Conservation (phyloP, 306 rosid species). For the Crotalaria pallida region DNA sequence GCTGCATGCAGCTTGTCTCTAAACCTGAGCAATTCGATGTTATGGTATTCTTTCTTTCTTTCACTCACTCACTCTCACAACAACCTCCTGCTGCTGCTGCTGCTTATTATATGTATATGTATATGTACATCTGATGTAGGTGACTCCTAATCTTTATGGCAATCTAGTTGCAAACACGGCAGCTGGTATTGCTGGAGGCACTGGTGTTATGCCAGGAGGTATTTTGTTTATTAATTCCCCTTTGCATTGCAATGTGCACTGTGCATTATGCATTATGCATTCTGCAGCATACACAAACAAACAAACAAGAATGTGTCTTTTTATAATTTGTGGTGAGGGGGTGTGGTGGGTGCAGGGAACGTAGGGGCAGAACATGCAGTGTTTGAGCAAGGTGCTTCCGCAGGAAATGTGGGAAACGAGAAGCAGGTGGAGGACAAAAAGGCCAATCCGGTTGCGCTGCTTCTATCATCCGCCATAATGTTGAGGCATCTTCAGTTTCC, state of each 20-base stretch:
- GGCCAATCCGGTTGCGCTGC: slow-evolving; percentile 79
- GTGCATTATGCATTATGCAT: too few species aligned
- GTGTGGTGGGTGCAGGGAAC: slow-evolving; percentile 38
- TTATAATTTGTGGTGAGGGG: too few species aligned
- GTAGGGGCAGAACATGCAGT: slow-evolving; percentile 79
- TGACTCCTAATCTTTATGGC: slow-evolving; percentile 82
- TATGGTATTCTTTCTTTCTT: slow-evolving; percentile 12
- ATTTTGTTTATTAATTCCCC: too few species aligned
- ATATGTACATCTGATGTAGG: slow-evolving; percentile 19
- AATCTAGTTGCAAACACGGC: slow-evolving; percentile 88
- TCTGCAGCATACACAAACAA: too few species aligned
- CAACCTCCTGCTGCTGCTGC: too few species aligned
- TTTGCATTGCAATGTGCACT: too few species aligned
- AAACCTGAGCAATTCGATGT: slow-evolving; percentile 35
- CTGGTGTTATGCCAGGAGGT: slow-evolving; percentile 90
- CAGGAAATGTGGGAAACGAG: slow-evolving; percentile 52
- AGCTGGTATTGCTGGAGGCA: slow-evolving; percentile 43
- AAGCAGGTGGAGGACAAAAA: slow-evolving; percentile 47
- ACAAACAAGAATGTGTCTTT: not conserved
- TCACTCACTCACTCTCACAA: too few species aligned
- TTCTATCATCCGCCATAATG: slow-evolving; percentile 87
- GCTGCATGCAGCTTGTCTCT: slow-evolving; percentile 32
- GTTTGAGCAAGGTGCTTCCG: slow-evolving; percentile 69
- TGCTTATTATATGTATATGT: too few species aligned
- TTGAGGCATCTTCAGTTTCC: slow-evolving; percentile 84